A percentile compares a stretch with the other conserved stretches of the same genome.
phyloP scores from a whole-genome alignment of 1,139 yeast genomes.

The Yamadazyma blattariae region DNA sequence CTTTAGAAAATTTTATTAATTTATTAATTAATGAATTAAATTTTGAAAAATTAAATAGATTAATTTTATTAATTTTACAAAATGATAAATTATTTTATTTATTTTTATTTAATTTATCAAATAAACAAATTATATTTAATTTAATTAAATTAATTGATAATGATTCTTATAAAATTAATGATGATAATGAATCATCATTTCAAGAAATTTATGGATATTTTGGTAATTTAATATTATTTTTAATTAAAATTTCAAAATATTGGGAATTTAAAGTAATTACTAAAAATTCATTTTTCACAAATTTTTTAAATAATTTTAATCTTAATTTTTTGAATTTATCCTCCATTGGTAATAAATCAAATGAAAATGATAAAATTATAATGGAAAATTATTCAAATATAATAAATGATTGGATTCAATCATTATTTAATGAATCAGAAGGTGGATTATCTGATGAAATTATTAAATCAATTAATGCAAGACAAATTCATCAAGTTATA shows the following conservation, averaged over 20 bases:
- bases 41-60: constrained; percentile 45
- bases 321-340: constrained; percentile 33
- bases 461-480: constrained; percentile 62
- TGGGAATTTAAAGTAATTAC: constrained; percentile 24
- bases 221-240: constrained; percentile 55
- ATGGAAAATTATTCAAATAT: constrained; percentile 43
- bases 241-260: constrained; percentile 43
- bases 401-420: constrained; percentile 74
- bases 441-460: constrained; percentile 87
- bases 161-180: constrained; percentile 33
- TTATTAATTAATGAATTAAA: constrained; percentile 38
- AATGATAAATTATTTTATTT: constrained; percentile 41
- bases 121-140: constrained; percentile 24
- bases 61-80: constrained; percentile 45
- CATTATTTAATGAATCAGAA: constrained; percentile 66
- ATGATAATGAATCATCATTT: constrained; percentile 51
- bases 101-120: constrained; percentile 27
- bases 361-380: constrained; percentile 31
- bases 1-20: constrained; percentile 32
- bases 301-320: constrained; percentile 33
- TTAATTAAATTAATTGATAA: constrained; percentile 34
- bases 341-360: constrained; percentile 8
- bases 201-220: constrained; percentile 71
- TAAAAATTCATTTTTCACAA: constrained; percentile 31
- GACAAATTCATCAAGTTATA: constrained; percentile 65